Percentiles rank a stretch among this genome's conserved stretches.
Conservation (phyloP, 805 yeast species). For the Ogataea minuta region DNA sequence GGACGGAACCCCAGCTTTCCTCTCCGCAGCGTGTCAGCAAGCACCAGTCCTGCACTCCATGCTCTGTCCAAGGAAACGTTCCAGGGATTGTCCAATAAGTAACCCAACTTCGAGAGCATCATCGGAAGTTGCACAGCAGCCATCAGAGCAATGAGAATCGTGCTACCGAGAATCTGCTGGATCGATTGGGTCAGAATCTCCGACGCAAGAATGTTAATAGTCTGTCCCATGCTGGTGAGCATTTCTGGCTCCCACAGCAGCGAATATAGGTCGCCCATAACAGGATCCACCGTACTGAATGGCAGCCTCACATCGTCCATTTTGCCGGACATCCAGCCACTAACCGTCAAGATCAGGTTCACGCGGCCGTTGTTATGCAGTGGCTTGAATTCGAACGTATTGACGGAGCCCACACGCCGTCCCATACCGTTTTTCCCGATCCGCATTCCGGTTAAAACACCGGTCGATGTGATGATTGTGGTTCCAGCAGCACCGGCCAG, state of each 20-base stretch:
- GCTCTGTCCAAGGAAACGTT: constrained; percentile 95
- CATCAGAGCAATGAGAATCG: constrained; percentile 86
- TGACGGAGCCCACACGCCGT: constrained; percentile 84
- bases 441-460: constrained; percentile 85
- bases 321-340: constrained; percentile 97
- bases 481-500: constrained; percentile 97
- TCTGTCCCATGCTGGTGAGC: constrained; percentile 94
- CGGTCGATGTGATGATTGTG: constrained; percentile 87
- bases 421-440: constrained; percentile 87
- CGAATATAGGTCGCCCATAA: constrained; percentile 94
- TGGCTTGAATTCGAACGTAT: constrained; percentile 92
- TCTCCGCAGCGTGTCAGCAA: constrained; percentile 87
- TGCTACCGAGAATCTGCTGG: constrained; percentile 92
- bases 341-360: constrained; percentile 80
- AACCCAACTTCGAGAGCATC: constrained; percentile 84
- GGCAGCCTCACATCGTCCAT: constrained; percentile 96
- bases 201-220: constrained; percentile 87
- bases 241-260: constrained; percentile 97
- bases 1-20: constrained; percentile 93
- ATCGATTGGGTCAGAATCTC: constrained; percentile 91
- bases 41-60: constrained; percentile 88
- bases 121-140: constrained; percentile 90
- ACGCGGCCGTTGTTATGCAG: constrained; percentile 87
- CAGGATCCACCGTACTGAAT: constrained; percentile 94
- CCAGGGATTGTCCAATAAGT: constrained; percentile 95